Evolutionary conservation across 2,329 filamentous ascomycete species (phyloP), one percentile per base, ranked within the genome.

Genomic region (Paradendryphiella salina): DNA sequence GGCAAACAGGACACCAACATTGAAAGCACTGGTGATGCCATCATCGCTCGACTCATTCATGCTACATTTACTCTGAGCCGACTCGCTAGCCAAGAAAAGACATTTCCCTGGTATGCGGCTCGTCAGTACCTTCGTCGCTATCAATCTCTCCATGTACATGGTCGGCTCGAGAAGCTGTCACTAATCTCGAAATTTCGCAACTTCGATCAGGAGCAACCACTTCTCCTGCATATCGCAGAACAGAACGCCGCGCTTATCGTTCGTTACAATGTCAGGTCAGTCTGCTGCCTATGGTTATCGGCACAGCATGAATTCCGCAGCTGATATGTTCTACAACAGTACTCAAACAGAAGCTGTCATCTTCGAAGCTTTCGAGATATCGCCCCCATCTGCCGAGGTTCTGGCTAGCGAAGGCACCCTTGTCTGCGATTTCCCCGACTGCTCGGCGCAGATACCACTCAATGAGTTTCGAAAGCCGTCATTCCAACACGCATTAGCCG

Each of bases 321-420:
- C 60, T 28, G 32, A 73, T 42, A 14, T 10, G 28, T 21, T 39
- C 13, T 55, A 59, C 6, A 14, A 29, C 26, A 54, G 39, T 45
- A 34, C 5, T 21, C 29, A 43, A 44, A 53, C 7, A 18, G 36
- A 35, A 32, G 29, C 43, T 18, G 56, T 77, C 60, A 10, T 82
- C 54, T 79, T 85, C 39, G 84, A 87, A 63, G 74, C 76, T 0
- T 86, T 86, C 48, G 83, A 87, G 63, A 74, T 78, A 0, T 84
- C 82, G 0, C 73, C 85, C 0, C 61, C 63, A 1, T 80, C 81
- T 0, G 73, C 80, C 32, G 68, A 76, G 7, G 79, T 85, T 1
- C 71, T 85, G 1, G 74, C 75, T 1, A 69, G 80, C 0, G 66
- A 79, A 18, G 76, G 75, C 17, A 77, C 82, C 2, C 66, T 87